Evolutionary conservation across 129 eudicot species (phyloP), one percentile per base, ranked within the genome.

Genomic region (Oenanthe sinensis): DNA sequence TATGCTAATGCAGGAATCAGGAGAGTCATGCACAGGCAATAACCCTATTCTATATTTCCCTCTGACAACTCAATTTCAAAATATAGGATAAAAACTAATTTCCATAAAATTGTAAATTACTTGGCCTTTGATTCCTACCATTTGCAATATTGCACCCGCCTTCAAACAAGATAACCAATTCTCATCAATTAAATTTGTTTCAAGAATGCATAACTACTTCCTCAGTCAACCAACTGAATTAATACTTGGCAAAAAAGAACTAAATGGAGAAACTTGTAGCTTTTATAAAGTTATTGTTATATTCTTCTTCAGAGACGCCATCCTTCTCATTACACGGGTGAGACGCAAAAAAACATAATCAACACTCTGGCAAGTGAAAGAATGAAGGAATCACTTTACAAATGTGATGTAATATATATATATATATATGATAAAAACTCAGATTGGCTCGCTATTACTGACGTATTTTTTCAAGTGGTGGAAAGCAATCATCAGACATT

Each of bases 401-500:
- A 15, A 67, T 33, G 22, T n/a, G 16, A 33, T 14, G 22, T 14
- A 9, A 4, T 14, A 39, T 60, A 24, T n/a, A 8, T 60, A 24
- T n/a, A 8, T 60, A 60, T 9, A 8, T n/a, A 8, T 22, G n/a
- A 22, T 2, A n/a, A n/a, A 50, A 58, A 58, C 30, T 30, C 71
- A 65, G 11, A 67, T 67, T 67, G 72, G 20, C 72, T 67, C 42
- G n/a, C 72, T 67, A 30, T 30, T 67, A 15, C 72, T 67, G 72
- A 30, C 43, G 43, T 33, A 15, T 67, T 67, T 67, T 67, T 30
- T 67, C 19, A 33, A 67, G 22, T 67, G 72, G 8, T 15, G 40
- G 33, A 60, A 13, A 26, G 42, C 50, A 11, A 77, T 12, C 22
- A 69, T 92, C 83, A 93, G 75, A 93, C 98, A 72, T 93, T 93